These are phyloP conservation scores for Bipolaris gigantea DNA, from an alignment of 2,329 filamentous ascomycete genomes.

Conservation along the genomic window DNA sequence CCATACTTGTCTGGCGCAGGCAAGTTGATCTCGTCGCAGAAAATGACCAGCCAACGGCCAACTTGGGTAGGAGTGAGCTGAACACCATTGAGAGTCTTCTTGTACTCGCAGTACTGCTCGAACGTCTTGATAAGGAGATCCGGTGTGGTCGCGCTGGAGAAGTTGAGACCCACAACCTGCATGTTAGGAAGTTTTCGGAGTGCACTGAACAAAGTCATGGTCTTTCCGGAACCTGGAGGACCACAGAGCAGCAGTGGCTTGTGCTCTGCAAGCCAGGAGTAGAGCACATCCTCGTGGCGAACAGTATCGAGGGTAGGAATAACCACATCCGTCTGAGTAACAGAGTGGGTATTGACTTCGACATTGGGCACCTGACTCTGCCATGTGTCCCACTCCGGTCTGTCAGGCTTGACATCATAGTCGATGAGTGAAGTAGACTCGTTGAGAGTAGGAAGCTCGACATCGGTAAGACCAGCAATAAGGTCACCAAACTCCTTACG, in stretches of 20 bases:
- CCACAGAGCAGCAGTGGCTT: constrained; percentile 96
- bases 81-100: constrained; percentile 95
- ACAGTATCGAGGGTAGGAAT: constrained; percentile 98
- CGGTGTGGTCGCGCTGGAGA: constrained; percentile 96
- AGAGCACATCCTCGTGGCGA: constrained; percentile 97
- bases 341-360: constrained; percentile 97
- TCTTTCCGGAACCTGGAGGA: constrained; percentile 98
- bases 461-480: constrained; percentile 77
- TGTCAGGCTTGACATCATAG: constrained; percentile 85
- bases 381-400: constrained; percentile 89
- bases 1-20: constrained; percentile 97
- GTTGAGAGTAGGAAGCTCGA: constrained; percentile 79
- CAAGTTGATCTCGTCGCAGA: constrained; percentile 99
- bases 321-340: constrained; percentile 96
- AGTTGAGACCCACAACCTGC: constrained; percentile 99
- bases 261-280: constrained; percentile 98
- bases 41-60: constrained; percentile 95
- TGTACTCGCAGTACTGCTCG: constrained; percentile 99
- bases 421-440: constrained; percentile 88
- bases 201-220: constrained; percentile 98
- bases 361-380: constrained; percentile 91
- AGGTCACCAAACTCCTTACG: constrained; percentile 88
- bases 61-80: constrained; percentile 96
- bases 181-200: constrained; percentile 96
- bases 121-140: constrained; percentile 99